Percentiles rank a stretch among this genome's conserved stretches.
phyloP scores from a whole-genome alignment of 495 filamentous ascomycete species.

The Neurospora hispaniola region DNA sequence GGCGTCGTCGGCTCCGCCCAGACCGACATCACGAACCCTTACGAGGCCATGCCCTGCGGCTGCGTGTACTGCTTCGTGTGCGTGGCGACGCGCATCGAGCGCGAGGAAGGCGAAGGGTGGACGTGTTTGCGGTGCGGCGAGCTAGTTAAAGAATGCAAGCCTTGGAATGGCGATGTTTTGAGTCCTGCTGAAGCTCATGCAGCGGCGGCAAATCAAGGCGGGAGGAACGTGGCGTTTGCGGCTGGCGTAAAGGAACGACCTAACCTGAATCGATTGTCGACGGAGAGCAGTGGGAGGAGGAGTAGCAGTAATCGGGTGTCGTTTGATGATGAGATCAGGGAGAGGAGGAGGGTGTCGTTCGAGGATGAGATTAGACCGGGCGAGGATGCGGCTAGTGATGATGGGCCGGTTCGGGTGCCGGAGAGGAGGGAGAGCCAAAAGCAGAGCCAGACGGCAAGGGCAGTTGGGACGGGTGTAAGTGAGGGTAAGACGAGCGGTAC shows the following conservation, averaged over 20 bases:
- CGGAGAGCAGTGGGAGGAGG: slow-evolving; percentile 2
- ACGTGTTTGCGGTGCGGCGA: slow-evolving; percentile 85
- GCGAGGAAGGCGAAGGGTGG: slow-evolving; percentile 95
- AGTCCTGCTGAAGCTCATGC: slow-evolving; percentile 42
- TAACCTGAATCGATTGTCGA: neutral
- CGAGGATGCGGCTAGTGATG: neutral
- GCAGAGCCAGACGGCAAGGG: neutral
- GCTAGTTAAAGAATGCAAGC: slow-evolving; percentile 75
- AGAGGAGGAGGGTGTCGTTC: neutral
- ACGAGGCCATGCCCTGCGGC: slow-evolving; percentile 82
- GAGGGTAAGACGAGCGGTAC: neutral
- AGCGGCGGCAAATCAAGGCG: slow-evolving; percentile 37
- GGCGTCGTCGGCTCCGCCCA: slow-evolving; percentile 79
- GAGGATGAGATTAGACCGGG: neutral
- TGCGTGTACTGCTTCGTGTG: slow-evolving; percentile 98
- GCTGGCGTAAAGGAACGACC: slow-evolving; percentile 35
- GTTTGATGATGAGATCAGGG: neutral
- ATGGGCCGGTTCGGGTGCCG: neutral
- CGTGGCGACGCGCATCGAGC: slow-evolving; percentile 77
- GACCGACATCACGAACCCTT: slow-evolving; percentile 94
- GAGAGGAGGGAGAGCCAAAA: neutral
- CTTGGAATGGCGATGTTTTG: slow-evolving; percentile 85
- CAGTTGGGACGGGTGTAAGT: neutral
- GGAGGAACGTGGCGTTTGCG: slow-evolving; percentile 53
- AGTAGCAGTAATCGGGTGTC: neutral